These are phyloP conservation scores for Trichoderma endophyticum DNA, from an alignment of 2,329 filamentous ascomycete genomes.

Conservation along the genomic window DNA sequence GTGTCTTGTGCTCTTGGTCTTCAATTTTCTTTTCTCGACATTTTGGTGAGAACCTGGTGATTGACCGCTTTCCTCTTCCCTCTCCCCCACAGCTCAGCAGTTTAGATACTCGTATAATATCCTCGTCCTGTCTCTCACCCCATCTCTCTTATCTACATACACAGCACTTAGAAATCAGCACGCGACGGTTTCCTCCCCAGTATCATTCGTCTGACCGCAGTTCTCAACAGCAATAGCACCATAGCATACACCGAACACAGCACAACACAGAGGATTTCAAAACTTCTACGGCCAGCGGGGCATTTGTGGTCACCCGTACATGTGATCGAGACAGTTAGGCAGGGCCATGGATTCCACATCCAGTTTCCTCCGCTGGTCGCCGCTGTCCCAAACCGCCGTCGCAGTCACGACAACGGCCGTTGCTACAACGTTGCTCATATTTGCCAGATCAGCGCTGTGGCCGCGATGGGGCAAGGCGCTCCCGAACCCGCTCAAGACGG, in stretches of 20 bases:
- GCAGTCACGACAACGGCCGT: conserved; percentile 41
- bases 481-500: conserved; percentile 44
- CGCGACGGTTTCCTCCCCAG: background rate
- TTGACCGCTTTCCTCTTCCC: background rate
- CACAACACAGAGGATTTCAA: background rate
- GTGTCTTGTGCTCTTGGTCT: background rate
- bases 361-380: conserved; percentile 24
- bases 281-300: background rate
- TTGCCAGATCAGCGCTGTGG: conserved; percentile 38
- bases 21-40: background rate
- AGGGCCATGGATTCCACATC: conserved; percentile 31
- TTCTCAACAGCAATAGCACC: background rate
- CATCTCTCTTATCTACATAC: background rate
- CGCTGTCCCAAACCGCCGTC: conserved; percentile 24
- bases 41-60: background rate
- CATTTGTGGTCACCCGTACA: background rate
- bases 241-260: background rate
- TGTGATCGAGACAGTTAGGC: background rate
- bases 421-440: conserved; percentile 37
- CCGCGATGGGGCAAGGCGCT: conserved; percentile 40
- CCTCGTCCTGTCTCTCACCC: background rate
- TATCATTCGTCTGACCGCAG: background rate
- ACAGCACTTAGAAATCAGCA: background rate
- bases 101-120: background rate
- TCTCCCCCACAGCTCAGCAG: background rate